Evolutionary conservation across 2,329 filamentous ascomycete species (phyloP).

Genomic region (Eutypella sp.): DNA sequence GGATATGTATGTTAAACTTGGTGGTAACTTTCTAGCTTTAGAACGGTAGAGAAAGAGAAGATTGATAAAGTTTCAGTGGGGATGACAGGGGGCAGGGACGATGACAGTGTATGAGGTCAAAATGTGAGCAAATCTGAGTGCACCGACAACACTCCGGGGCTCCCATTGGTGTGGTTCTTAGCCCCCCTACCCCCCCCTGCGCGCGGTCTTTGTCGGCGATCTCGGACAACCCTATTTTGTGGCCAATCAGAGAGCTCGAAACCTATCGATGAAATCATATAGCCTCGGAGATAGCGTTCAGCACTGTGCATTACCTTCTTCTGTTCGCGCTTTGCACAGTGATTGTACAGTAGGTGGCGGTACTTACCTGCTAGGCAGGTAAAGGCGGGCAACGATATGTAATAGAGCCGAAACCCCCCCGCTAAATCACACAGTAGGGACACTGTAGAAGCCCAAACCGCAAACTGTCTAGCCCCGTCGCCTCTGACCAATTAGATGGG

Average conservation of each 20-base stretch:
- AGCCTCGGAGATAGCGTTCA: background rate
- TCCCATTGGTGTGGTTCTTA: too few species aligned
- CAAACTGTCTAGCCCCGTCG: too few species aligned
- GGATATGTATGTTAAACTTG: too few species aligned
- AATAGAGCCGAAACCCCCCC: background rate
- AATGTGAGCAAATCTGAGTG: too few species aligned
- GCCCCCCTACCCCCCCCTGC: background rate
- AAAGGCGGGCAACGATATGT: too few species aligned
- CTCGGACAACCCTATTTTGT: background rate
- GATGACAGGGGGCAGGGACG: too few species aligned
- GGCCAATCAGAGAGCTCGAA: background rate
- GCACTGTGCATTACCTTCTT: background rate
- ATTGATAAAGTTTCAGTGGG: constrained; percentile 1
- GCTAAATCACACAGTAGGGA: background rate
- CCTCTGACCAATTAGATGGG: background rate
- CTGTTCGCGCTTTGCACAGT: background rate
- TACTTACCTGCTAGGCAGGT: too few species aligned
- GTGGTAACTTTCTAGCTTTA: too few species aligned
- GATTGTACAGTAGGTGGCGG: background rate
- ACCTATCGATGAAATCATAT: background rate
- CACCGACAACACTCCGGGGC: too few species aligned
- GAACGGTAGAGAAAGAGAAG: background rate
- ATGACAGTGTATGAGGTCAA: background rate
- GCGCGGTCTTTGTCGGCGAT: background rate
- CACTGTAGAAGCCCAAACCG: too few species aligned